Evolutionary conservation across 169 alveolate genomes (phyloP), one percentile per base, ranked within the genome.

Genomic region (Plasmodium vinckei): DNA sequence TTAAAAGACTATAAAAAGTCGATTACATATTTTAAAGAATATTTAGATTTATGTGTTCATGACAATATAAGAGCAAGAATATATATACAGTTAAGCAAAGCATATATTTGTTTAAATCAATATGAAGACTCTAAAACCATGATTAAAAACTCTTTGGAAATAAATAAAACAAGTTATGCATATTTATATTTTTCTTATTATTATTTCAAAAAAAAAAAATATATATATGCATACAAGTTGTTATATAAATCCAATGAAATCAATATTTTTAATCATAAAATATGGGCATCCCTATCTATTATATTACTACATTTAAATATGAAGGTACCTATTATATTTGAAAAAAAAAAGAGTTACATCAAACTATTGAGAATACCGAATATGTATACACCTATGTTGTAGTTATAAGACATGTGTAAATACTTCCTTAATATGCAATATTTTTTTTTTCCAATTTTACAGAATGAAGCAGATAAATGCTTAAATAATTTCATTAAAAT

Each of bases 381-480:
- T 49, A 5, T 5, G 6, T n/a, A 13, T 51, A 51, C 21, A 17
- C 65, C 3, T 12, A 57, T 23, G 25, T 9, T 3, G 65, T n/a
- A 57, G 65, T 23, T 19, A 5, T 51, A 12, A 12, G n/a, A 7
- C 59, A 13, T 51, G 23, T 13, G n/a, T 51, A 15, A 5, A 51
- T 68, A 68, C 25, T n/a, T 47, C 21, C 1, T 12, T 68, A n/a
- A 9, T 42, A 3, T 39, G 25, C 70, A 10, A 6, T 39, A 23
- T 44, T 54, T 15, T 49, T 49, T 49, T 49, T 33, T 27, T 23
- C 51, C 5, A 47, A 27, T 51, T 57, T 13, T 63, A 9, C 53
- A 77, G 88, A 69, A 49, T 4, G 67, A 77, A 49, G 75, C 88
- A 9, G 88, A 77, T 57, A 77, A 64, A 77, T 47, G 88, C 57